Conservation (phyloP, 2,329 filamentous ascomycete genomes). For the Furcasterigmium sp. region DNA sequence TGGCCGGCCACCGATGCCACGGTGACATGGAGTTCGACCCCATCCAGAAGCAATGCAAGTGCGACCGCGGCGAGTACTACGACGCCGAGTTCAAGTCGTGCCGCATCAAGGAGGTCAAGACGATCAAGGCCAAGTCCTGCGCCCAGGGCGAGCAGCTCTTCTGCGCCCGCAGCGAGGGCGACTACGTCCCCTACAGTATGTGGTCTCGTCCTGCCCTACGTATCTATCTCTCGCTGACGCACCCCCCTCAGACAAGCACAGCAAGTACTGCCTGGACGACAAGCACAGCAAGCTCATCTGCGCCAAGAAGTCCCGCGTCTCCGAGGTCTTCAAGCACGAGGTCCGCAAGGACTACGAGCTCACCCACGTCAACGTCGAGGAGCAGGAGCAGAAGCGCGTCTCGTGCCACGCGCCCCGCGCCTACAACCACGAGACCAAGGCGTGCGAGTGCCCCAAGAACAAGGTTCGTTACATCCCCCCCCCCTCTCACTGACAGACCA, state of each 20-base stretch:
- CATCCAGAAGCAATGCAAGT: constrained; percentile 3
- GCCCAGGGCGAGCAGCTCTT: not conserved
- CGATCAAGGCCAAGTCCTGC: constrained; percentile 1
- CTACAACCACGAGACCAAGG: not conserved
- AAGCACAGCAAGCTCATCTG: constrained; percentile 3
- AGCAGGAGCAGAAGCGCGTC: not conserved
- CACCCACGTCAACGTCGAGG: not conserved
- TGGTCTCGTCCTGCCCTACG: not conserved
- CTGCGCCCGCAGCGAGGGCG: constrained; percentile 1
- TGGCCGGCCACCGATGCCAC: not conserved
- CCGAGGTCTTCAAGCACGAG: not conserved
- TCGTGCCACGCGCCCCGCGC: not conserved
- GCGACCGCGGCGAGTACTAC: constrained; percentile 2
- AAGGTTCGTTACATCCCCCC: not conserved
- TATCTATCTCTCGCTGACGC: not conserved
- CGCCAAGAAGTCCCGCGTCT: not conserved
- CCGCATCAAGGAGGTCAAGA: constrained; percentile 4
- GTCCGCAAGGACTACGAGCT: not conserved
- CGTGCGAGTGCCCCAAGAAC: constrained; percentile 2
- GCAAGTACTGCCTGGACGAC: constrained; percentile 1
- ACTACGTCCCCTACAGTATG: constrained; percentile 3
- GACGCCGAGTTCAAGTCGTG: not conserved
- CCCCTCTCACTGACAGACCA: not conserved
- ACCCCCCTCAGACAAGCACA: not conserved
- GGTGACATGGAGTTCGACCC: constrained; percentile 2